Evolutionary conservation across 1,284 basidiomycete species (phyloP), one percentile per base, ranked within the genome.

Genomic region (Xerocomus minutiporus): DNA sequence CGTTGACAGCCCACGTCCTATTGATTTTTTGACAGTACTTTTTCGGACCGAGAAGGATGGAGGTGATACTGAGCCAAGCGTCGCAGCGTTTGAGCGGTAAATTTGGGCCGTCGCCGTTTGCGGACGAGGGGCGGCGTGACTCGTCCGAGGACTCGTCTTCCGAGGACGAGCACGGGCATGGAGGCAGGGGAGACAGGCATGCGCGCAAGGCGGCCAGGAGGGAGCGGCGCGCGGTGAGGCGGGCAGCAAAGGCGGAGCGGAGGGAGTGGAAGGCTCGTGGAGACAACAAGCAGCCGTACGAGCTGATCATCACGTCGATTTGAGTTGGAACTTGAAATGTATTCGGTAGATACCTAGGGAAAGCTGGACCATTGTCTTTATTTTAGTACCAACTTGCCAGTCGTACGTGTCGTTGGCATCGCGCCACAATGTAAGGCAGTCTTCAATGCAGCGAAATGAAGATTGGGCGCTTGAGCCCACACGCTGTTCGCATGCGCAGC

Each of bases 41-140:
- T 62, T 71, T 68, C 17, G 60, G 58, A n/a, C 68, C 66, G 32
- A 59, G 66, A 2, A 32, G 61, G 52, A 64, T 68, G 64, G 68
- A 71, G 28, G 66, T 52, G 31, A 58, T 57, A 46, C 55, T 68
- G 0, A 59, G 61, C 29, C 66, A 70, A 51, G 68, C 52, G 3
- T 52, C 57, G 6, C 57, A 71, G 49, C 59, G 68, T 11, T 36
- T 71, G 53, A 69, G 65, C 1, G 67, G 68, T 1, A 48, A 43
- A 15, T 0, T 56, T 3, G 65, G 68, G 65, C n/a, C 53, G 57
- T 3, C 20, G 20, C 20, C 20, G 20, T 20, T 20, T 20, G 20
- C 9, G 34, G 9, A 17, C 61, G 40, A 61, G 59, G 15, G 26
- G 8, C 50, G 51, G 5, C 25, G 43, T 8, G 31, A 43, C 3